phyloP scores from a whole-genome alignment of 805 yeast species.

The Metschnikowia anglica region DNA sequence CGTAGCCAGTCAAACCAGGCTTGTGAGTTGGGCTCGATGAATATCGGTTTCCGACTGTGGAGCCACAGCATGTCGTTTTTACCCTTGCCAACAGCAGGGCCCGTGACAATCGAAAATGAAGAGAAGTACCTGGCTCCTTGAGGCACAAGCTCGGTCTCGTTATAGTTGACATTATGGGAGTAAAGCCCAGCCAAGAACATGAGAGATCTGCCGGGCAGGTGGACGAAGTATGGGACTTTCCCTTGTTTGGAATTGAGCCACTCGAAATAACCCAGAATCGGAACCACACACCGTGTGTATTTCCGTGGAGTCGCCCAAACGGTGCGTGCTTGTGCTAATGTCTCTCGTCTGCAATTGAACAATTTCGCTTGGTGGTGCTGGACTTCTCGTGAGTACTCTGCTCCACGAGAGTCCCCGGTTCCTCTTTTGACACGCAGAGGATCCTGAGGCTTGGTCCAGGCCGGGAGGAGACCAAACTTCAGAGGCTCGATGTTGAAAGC shows the following conservation, averaged over 20 bases:
- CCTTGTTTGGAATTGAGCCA: conserved; percentile 52
- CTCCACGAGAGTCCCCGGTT: conserved; percentile 15
- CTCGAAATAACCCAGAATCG: conserved; percentile 83
- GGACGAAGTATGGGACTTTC: conserved; percentile 66
- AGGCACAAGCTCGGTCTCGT: conserved; percentile 19
- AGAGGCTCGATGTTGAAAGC: conserved; percentile 46
- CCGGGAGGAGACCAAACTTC: conserved; percentile 82
- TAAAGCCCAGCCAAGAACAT: conserved; percentile 60
- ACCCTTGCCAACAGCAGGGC: conserved; percentile 48
- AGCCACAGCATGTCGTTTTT: conserved; percentile 61
- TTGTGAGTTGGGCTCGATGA: conserved; percentile 56
- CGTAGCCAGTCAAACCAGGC: conserved; percentile 67
- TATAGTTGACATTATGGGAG: conserved; percentile 36
- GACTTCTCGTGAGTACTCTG: conserved; percentile 30
- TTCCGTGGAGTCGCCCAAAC: conserved; percentile 58
- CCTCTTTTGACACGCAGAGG: conserved; percentile 26
- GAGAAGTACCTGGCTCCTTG: conserved; percentile 33
- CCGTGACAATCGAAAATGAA: conserved; percentile 69
- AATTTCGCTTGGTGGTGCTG: conserved; percentile 45
- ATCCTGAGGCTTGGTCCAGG: conserved; percentile 54
- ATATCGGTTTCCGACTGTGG: conserved; percentile 77
- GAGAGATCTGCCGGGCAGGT: conserved; percentile 49
- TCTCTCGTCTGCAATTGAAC: conserved; percentile 76
- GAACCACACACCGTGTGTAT: conserved; percentile 66
- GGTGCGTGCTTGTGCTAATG: conserved; percentile 45